Base-by-base conservation (phyloP, 139 green algal genomes). In the Chlamydomonas sphaeroides region DNA sequence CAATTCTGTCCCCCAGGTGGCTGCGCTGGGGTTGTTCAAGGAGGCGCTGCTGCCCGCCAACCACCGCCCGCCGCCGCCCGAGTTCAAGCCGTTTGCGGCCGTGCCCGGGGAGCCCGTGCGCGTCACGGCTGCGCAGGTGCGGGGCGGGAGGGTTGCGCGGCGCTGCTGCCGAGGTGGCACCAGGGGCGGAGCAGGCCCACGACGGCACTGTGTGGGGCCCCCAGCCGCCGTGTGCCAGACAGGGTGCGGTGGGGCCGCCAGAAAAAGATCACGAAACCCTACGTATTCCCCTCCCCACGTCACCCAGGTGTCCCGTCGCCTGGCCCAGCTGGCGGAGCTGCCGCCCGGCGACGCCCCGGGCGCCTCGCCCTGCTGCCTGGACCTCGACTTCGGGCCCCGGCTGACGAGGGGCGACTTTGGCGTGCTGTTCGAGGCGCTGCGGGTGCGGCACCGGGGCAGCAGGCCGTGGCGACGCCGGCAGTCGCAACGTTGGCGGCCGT, bases 31-130 rank as follows among this genome's bases (percentile, higher is more conserved):
- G 8, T 25, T 30, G 5, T 78, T 86, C 68, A 86, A 86, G 41
- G 80, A 86, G 61, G 68, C 73, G 25, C 80, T 86, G 18, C 48
- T 73, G 53, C 79, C 79, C 15, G 41, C 41, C 38, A 28, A 35
- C 79, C 35, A n/a, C 25, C 62, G 72, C 18, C 79, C 79, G 17
- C 51, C 36, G 38, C 79, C 79, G 21, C 28, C 68, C 21, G 80
- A 86, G 36, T 66, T 86, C 56, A 68, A 68, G 68, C 67, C 79
- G 56, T 85, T 85, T n/a, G 39, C 28, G 63, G 67, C 79, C 11
- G 33, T 57, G 45, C 25, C 33, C 2, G 79, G 79, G 17, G 79
- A 85, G 56, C 67, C 67, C 6, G 38, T 63, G 5, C 28, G 32
- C 23, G 68, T 85, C 51, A 79, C 67, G 41, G 51, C 76, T 49